These are phyloP conservation scores for Conticribra weissflogii DNA, from an alignment of 108 stramenopile genomes.

Conservation along the genomic window DNA sequence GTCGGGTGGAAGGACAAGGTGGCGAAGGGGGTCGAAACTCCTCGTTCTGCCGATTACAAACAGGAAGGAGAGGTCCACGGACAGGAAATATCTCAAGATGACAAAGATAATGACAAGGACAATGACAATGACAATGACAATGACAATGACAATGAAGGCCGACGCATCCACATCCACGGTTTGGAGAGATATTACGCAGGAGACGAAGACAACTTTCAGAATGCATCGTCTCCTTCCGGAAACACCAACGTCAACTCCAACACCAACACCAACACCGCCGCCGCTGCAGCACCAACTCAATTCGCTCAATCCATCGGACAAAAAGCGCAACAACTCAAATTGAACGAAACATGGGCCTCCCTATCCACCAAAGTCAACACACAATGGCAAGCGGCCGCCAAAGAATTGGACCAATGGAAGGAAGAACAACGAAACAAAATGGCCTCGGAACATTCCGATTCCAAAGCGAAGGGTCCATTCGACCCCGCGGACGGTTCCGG, in stretches of 20 bases:
- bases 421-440: slow-evolving; percentile 21
- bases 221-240: no score
- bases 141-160: not conserved
- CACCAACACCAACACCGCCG: not conserved
- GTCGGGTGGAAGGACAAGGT: not conserved
- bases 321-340: not conserved
- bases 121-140: not conserved
- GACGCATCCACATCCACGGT: not conserved
- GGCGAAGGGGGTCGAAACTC: no score
- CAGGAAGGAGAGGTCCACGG: no score
- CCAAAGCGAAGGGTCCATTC: not conserved
- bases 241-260: no score
- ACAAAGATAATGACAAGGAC: not conserved
- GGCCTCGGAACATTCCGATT: slow-evolving; percentile 1
- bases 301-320: not conserved
- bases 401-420: slow-evolving; percentile 19
- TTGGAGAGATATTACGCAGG: not conserved
- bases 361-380: slow-evolving; percentile 3
- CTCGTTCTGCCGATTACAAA: no score
- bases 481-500: not conserved
- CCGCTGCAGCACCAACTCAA: not conserved
- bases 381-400: slow-evolving; percentile 5
- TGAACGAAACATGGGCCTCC: slow-evolving; percentile 21
- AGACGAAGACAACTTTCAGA: not conserved
- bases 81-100: not conserved